Evolutionary conservation across 2,329 filamentous ascomycete genomes (phyloP).

Genomic region (Neocucurbitaria cava): DNA sequence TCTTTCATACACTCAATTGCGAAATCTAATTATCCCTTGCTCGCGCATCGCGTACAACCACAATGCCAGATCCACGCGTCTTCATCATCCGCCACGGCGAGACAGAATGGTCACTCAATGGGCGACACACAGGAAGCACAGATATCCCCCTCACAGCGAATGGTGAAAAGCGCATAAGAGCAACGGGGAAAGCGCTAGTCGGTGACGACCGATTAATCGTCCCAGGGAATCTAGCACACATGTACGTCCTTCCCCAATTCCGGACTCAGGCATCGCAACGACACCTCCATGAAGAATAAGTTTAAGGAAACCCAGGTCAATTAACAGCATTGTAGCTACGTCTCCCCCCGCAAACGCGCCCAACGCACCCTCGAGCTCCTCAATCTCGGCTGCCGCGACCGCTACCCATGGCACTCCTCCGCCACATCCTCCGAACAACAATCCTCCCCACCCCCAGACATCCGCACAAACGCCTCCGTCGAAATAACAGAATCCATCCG

Average conservation of each 20-base stretch:
- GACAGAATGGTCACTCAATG: slow-evolving; percentile 92
- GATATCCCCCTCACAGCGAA: slow-evolving; percentile 85
- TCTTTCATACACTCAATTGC: neutral
- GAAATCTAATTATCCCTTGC: neutral
- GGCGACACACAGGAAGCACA: slow-evolving; percentile 77
- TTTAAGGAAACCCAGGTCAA: neutral
- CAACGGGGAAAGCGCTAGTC: slow-evolving; percentile 82
- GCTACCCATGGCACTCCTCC: slow-evolving; percentile 70
- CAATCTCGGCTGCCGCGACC: slow-evolving; percentile 71
- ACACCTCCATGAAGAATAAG: neutral
- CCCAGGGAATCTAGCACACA: slow-evolving; percentile 79
- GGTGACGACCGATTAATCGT: slow-evolving; percentile 86
- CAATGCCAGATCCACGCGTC: slow-evolving; percentile 56
- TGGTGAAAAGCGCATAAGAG: slow-evolving; percentile 64
- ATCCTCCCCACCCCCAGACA: slow-evolving; percentile 17
- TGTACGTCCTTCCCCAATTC: too few relatives aligned
- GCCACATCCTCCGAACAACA: slow-evolving; percentile 3
- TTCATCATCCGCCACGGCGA: slow-evolving; percentile 80
- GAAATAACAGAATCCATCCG: slow-evolving; percentile 59
- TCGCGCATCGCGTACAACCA: slow-evolving; percentile 1
- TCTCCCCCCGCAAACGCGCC: slow-evolving; percentile 83
- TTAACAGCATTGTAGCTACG: slow-evolving; percentile 63
- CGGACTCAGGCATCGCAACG: too few relatives aligned
- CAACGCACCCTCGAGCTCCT: slow-evolving; percentile 91
- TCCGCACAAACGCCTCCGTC: slow-evolving; percentile 53